Evolutionary conservation across 2,329 filamentous ascomycete genomes (phyloP).

Genomic region (Delphinella strobiligena): DNA sequence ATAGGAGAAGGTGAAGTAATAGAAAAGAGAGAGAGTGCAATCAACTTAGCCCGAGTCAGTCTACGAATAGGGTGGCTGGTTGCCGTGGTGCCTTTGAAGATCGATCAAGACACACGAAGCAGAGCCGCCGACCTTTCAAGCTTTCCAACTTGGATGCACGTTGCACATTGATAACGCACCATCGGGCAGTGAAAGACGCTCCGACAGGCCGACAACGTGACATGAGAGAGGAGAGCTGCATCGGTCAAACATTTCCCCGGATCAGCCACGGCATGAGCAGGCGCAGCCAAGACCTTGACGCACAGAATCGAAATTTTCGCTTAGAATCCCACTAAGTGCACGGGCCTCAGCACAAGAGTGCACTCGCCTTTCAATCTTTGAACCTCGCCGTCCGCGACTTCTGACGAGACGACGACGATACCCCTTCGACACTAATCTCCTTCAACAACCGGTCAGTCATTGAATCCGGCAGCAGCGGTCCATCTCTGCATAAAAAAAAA

Average conservation of each 20-base stretch:
- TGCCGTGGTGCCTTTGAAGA: neutral
- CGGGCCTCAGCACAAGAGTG: neutral
- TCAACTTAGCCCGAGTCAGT: too few relatives aligned
- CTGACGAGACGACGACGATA: neutral
- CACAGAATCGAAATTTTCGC: slow-evolving; percentile 1
- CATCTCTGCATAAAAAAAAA: neutral
- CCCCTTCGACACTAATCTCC: slow-evolving; percentile 1
- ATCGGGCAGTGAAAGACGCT: too few relatives aligned
- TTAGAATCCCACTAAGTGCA: too few relatives aligned
- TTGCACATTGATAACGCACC: neutral
- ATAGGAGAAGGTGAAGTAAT: neutral
- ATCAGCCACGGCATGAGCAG: neutral
- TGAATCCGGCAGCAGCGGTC: neutral
- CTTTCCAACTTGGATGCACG: neutral
- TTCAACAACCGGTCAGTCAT: slow-evolving; percentile 8
- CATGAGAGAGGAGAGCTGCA: too few relatives aligned
- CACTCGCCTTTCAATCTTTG: neutral
- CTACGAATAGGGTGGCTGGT: neutral
- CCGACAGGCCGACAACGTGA: too few relatives aligned
- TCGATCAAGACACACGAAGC: neutral
- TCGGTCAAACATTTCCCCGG: too few relatives aligned
- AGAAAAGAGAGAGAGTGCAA: neutral
- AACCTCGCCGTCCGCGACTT: slow-evolving; percentile 7
- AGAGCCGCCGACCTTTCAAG: neutral
- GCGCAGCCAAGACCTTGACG: neutral